These are phyloP conservation scores for Eucalyptus cladocalyx DNA, from an alignment of 345 rosid genomes.

Conservation along the genomic window DNA sequence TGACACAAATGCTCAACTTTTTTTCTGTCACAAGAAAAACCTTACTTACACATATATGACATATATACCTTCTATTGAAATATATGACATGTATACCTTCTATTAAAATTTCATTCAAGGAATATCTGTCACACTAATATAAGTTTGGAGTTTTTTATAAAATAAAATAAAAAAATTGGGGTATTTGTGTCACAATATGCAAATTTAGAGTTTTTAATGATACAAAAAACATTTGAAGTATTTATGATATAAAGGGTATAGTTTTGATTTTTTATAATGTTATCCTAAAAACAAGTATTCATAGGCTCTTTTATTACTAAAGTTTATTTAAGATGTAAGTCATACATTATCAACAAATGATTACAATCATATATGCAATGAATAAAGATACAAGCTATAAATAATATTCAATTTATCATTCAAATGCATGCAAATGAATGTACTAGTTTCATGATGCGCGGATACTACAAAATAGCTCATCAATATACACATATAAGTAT, in stretches of 20 bases:
- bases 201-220: not conserved
- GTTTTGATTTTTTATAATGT: too few species aligned
- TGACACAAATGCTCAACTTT: not conserved
- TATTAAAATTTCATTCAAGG: too few species aligned
- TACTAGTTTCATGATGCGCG: not conserved
- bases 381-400: not conserved
- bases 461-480: not conserved
- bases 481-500: not conserved
- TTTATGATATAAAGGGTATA: not conserved
- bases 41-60: too few species aligned
- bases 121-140: not conserved
- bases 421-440: not conserved
- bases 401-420: not conserved
- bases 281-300: not conserved
- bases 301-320: not conserved
- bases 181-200: not conserved
- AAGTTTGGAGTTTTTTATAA: too few species aligned
- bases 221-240: not conserved
- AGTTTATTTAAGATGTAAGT: not conserved
- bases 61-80: too few species aligned
- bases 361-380: not conserved
- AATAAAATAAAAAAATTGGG: too few species aligned
- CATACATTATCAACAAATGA: not conserved
- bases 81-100: too few species aligned
- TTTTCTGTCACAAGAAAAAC: too few species aligned